Conservation (phyloP, 257 asterid species). For the Solanum piurae region DNA sequence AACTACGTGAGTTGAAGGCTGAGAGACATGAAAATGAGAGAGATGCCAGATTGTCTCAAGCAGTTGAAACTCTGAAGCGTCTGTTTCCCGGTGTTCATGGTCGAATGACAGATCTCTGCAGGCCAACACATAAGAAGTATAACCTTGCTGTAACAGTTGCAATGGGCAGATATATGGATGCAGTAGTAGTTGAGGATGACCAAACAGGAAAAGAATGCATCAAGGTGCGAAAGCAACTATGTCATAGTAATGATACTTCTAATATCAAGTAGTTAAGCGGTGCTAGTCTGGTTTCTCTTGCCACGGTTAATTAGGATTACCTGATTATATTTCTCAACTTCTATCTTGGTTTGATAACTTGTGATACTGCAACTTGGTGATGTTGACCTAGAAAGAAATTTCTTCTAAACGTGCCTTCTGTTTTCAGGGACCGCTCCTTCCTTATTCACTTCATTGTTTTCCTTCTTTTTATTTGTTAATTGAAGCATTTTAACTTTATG, state of each 20-base stretch:
- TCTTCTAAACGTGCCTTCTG: background rate
- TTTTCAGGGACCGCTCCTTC: background rate
- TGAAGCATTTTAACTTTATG: background rate
- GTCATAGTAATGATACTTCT: background rate
- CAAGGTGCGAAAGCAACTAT: slow-evolving; percentile 41
- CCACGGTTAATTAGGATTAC: background rate
- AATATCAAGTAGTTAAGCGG: background rate
- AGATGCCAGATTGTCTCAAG: slow-evolving; percentile 83
- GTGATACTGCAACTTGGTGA: background rate
- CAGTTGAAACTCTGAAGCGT: slow-evolving; percentile 83
- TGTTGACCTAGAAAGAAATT: background rate
- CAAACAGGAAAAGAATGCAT: slow-evolving; percentile 94
- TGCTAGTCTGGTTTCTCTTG: background rate
- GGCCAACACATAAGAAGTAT: slow-evolving; percentile 90
- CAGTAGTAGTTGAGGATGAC: slow-evolving; percentile 94
- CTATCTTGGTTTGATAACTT: background rate
- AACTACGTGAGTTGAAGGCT: slow-evolving; percentile 90
- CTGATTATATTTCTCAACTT: background rate
- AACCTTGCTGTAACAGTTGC: slow-evolving; percentile 99
- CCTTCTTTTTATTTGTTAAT: background rate
- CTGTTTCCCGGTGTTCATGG: slow-evolving; percentile 97
- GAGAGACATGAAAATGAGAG: slow-evolving; percentile 93
- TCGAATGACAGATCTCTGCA: slow-evolving; percentile 96
- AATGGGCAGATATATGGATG: slow-evolving; percentile 99
- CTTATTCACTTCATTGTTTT: background rate